These are phyloP conservation scores for Coccomyxa sp. DNA, from an alignment of 139 green algal genomes.

Conservation along the genomic window DNA sequence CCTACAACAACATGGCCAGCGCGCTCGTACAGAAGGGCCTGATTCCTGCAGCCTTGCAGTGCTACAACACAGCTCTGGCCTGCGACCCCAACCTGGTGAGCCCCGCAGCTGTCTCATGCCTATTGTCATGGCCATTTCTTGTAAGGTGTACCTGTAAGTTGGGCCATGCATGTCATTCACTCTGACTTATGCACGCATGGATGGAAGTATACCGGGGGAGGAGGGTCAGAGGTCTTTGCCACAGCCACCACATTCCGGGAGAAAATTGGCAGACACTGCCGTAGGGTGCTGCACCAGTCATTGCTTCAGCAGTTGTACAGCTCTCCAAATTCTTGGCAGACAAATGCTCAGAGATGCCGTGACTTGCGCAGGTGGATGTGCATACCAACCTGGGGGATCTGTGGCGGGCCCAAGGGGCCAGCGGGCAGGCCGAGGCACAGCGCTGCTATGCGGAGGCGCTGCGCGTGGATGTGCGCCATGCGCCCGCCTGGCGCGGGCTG, in stretches of 20 bases:
- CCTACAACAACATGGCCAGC: constrained; percentile 76
- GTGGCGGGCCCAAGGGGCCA: constrained; percentile 54
- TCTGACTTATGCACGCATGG: too few species aligned
- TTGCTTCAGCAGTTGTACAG: too few species aligned
- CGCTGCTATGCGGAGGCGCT: constrained; percentile 70
- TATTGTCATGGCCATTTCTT: background rate
- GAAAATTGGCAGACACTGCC: too few species aligned
- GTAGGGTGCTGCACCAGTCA: too few species aligned
- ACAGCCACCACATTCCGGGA: too few species aligned
- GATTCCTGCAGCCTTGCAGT: constrained; percentile 59
- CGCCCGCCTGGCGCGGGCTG: constrained; percentile 73
- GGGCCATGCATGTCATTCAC: too few species aligned
- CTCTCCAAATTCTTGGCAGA: too few species aligned
- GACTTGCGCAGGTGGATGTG: constrained; percentile 50
- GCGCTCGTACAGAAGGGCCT: constrained; percentile 64
- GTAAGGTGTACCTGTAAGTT: too few species aligned
- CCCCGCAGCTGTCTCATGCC: background rate
- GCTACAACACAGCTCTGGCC: constrained; percentile 53
- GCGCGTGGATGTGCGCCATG: constrained; percentile 42
- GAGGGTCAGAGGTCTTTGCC: background rate
- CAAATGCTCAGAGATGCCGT: background rate
- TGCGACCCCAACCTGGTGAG: constrained; percentile 45
- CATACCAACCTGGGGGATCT: constrained; percentile 80
- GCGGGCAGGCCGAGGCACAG: constrained; percentile 39
- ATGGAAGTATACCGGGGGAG: background rate